Conservation (phyloP, 495 filamentous ascomycete genomes). For the Xeromyces bisporus region DNA sequence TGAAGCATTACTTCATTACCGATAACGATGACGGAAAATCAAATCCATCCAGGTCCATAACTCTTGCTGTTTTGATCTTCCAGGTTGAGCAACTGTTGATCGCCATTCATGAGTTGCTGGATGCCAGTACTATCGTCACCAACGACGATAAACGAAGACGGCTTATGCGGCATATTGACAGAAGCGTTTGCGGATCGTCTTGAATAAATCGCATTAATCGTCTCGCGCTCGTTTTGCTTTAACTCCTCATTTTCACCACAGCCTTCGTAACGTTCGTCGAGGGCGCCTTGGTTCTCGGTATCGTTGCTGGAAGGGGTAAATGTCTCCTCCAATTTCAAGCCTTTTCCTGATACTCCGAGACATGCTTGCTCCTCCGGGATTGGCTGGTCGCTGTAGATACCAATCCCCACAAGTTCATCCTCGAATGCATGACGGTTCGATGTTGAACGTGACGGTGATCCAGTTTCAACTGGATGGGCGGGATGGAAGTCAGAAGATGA, state of each 20-base stretch:
- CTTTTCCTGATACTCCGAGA: constrained; percentile 38
- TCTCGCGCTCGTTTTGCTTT: not conserved
- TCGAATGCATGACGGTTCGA: constrained; percentile 26
- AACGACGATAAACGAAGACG: constrained; percentile 35
- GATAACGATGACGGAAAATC: constrained; percentile 1
- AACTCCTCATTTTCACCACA: constrained; percentile 15
- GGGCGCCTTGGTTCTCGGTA: constrained; percentile 37
- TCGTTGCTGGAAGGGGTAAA: constrained; percentile 57
- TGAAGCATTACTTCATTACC: constrained; percentile 5
- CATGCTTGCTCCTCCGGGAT: constrained; percentile 31
- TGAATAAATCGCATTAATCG: not conserved
- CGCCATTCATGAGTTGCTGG: constrained; percentile 12
- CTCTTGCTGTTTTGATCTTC: constrained; percentile 20
- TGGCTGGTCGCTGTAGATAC: constrained; percentile 57
- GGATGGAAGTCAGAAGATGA: constrained; percentile 45
- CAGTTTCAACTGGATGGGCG: constrained; percentile 19
- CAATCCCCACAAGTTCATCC: constrained; percentile 69
- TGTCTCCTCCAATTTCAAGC: constrained; percentile 68
- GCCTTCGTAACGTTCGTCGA: constrained; percentile 23
- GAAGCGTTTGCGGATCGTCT: constrained; percentile 18
- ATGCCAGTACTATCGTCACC: constrained; percentile 20
- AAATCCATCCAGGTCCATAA: constrained; percentile 30
- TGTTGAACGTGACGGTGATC: not conserved
- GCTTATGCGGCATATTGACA: constrained; percentile 24
- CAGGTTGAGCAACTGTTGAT: constrained; percentile 16